These are phyloP conservation scores for Raffaelea albimanens DNA, from an alignment of 2,329 filamentous ascomycete species.

Conservation along the genomic window DNA sequence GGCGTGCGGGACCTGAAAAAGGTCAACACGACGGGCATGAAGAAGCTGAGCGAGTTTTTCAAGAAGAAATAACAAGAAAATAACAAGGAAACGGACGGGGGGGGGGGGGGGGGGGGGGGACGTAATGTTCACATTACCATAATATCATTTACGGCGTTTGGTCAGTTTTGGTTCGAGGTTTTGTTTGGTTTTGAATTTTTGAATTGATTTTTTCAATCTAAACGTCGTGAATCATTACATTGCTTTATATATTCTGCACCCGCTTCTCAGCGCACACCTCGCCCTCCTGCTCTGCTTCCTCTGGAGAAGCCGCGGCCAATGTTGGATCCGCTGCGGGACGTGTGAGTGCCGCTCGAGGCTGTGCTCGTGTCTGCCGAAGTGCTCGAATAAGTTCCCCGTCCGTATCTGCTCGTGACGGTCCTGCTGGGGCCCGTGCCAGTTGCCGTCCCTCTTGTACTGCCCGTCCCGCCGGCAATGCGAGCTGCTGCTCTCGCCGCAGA, in stretches of 20 bases:
- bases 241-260: constrained; percentile 14
- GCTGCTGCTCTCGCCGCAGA: background rate
- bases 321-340: constrained; percentile 22
- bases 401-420: background rate
- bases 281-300: constrained; percentile 33
- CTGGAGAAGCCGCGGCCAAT: constrained; percentile 37
- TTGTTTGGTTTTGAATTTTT: background rate
- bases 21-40: constrained; percentile 87
- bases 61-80: constrained; percentile 44
- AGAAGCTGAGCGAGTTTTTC: constrained; percentile 94
- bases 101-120: background rate
- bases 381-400: background rate
- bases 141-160: too few relatives aligned
- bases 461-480: constrained; percentile 1
- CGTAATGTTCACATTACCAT: background rate
- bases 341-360: background rate
- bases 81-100: too few relatives aligned
- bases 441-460: background rate
- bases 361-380: background rate
- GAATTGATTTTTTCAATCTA: background rate
- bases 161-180: too few relatives aligned
- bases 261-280: constrained; percentile 5
- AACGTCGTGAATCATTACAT: constrained; percentile 3
- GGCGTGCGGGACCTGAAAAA: constrained; percentile 78
- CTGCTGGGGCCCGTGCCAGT: background rate